Conservation (phyloP, 768 basidiomycete species). For the Rhizopogon vinicolor region DNA sequence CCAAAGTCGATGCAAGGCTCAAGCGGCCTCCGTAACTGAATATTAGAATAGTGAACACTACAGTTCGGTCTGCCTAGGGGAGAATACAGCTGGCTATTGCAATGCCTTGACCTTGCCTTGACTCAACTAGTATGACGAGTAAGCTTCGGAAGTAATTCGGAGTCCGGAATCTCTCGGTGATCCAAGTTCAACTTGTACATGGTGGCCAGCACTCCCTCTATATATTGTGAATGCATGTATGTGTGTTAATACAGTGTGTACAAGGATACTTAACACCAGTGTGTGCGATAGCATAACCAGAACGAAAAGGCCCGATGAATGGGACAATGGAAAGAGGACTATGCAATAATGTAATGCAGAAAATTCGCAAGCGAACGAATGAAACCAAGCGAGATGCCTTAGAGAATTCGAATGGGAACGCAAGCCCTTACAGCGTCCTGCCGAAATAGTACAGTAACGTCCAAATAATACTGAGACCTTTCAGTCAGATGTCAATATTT, state of each 20-base stretch:
- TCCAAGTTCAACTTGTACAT: too few species aligned
- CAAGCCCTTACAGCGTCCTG: slow-evolving; percentile 60
- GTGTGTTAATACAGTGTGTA: neutral
- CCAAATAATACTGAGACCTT: slow-evolving; percentile 59
- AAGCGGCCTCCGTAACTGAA: neutral
- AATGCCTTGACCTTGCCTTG: too few species aligned
- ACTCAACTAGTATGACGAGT: too few species aligned
- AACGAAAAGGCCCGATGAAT: too few species aligned
- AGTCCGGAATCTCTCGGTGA: too few species aligned
- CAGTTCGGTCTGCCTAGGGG: too few species aligned
- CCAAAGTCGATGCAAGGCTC: neutral
- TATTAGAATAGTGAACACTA: too few species aligned
- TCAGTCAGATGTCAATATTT: neutral
- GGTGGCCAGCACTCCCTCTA: too few species aligned
- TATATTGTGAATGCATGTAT: neutral
- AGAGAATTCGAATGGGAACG: slow-evolving; percentile 56
- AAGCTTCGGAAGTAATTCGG: too few species aligned
- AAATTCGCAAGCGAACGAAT: neutral
- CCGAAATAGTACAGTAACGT: slow-evolving; percentile 61
- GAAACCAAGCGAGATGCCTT: slow-evolving; percentile 29
- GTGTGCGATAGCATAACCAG: neutral
- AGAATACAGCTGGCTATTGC: too few species aligned
- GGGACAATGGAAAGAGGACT: too few species aligned
- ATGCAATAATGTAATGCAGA: too few species aligned
- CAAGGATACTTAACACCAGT: neutral